Percentiles rank a stretch among this genome's conserved stretches.
Evolutionary conservation across 2,329 filamentous ascomycete species (phyloP).

Genomic region (Trichoderma brevicompactum): DNA sequence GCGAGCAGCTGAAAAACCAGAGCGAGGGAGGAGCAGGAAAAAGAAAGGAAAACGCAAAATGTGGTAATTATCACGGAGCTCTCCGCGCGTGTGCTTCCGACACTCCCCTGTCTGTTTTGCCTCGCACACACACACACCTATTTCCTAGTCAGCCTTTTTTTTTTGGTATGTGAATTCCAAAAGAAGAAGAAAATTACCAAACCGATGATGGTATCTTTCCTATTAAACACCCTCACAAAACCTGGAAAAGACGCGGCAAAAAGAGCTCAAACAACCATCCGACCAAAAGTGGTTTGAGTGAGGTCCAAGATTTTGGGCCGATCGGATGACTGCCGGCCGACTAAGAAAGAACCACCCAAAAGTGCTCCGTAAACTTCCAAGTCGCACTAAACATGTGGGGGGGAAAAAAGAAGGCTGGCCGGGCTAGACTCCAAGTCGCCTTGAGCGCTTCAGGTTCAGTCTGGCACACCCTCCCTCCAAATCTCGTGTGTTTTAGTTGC

Average conservation of each 20-base stretch:
- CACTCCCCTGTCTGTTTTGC: conserved; percentile 2
- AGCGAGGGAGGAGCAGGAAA: neutral
- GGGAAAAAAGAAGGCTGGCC: too few species aligned
- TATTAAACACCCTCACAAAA: neutral
- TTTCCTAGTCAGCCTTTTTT: neutral
- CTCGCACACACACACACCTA: too few species aligned
- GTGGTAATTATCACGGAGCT: neutral
- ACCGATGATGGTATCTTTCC: neutral
- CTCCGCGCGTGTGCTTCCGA: neutral
- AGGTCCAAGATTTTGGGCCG: conserved; percentile 21
- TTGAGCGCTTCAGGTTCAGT: too few species aligned
- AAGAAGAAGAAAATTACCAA: neutral
- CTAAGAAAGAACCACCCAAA: too few species aligned
- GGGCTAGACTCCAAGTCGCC: too few species aligned
- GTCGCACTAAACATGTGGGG: too few species aligned
- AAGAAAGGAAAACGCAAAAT: neutral
- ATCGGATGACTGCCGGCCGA: conserved; percentile 23
- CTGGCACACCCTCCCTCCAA: too few species aligned
- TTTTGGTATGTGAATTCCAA: neutral
- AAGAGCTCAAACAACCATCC: neutral
- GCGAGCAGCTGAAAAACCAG: conserved; percentile 14
- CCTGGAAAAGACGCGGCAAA: neutral
- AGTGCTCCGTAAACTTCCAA: too few species aligned
- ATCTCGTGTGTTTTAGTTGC: too few species aligned
- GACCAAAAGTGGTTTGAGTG: neutral